Base-by-base conservation (phyloP, 805 yeast species). In the Komagataella ulmi region DNA sequence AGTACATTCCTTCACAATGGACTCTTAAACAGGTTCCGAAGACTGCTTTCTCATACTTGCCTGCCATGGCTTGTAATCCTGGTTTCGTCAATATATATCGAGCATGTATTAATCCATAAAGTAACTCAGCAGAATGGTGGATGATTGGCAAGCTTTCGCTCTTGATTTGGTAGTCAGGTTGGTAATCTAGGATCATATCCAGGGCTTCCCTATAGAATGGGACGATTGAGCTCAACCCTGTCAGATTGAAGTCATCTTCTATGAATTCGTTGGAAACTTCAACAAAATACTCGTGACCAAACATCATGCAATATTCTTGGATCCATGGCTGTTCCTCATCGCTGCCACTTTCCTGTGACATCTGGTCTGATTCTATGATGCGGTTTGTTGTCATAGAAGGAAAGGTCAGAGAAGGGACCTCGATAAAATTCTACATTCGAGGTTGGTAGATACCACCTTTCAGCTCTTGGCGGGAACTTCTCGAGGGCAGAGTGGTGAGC, bases 81-180 rank as follows among this genome's bases (percentile, higher is more conserved):
- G 83, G 93, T 58, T 91, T 86, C 3, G 96, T 85, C 47, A 89
- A 71, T 53, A 93, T 87, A 69, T 77, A 93, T 54, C 99, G 73
- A 6, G 97, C 96, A 67, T 93, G 99, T 51, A 93, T 90, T 54
- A 93, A 73, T 2, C 99, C 99, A 65, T 91, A 93, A 49, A 93
- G 72, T 52, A 88, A 76, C 67, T 90, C 97, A 0, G 98, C 98
- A 14, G 91, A 80, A 64, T 86, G 95, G 54, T 89, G 90, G 44
- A 91, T 77, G 53, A 88, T 65, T 5, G 93, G 87, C 59, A 84
- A 75, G 58, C 81, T 83, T 7, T 87, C 80, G 56, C 79, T 73
- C 58, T 77, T 81, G 49, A 75, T 73, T 24, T 78, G 80, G 8
- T 64, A 61, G 50, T 75, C 79, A 45, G 80, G 81, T 62, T 86